These are phyloP conservation scores for Petasospora rhodanensis DNA, from an alignment of 1,139 yeast genomes.

Conservation along the genomic window DNA sequence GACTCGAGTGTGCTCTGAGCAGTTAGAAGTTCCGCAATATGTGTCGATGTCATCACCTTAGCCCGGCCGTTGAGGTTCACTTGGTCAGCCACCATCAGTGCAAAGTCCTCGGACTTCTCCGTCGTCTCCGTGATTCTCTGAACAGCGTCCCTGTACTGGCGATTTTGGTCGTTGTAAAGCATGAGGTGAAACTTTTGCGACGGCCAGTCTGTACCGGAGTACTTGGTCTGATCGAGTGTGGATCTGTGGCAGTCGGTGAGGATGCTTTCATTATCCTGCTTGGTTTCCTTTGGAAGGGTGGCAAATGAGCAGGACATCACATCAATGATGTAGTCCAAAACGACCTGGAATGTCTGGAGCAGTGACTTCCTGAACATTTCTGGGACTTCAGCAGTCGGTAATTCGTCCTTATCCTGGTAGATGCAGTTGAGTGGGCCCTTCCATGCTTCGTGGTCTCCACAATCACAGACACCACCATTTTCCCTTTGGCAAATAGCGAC, in stretches of 20 bases:
- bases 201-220: slow-evolving; percentile 41
- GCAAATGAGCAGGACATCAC: slow-evolving; percentile 42
- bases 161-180: slow-evolving; percentile 74
- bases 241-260: slow-evolving; percentile 29
- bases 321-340: slow-evolving; percentile 74
- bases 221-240: slow-evolving; percentile 32
- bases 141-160: slow-evolving; percentile 71
- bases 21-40: slow-evolving; percentile 45
- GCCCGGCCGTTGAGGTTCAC: slow-evolving; percentile 69
- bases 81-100: slow-evolving; percentile 64
- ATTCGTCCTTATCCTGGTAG: slow-evolving; percentile 24
- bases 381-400: slow-evolving; percentile 30
- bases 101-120: slow-evolving; percentile 60
- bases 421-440: slow-evolving; percentile 49
- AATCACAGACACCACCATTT: slow-evolving; percentile 92
- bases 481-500: slow-evolving; percentile 72
- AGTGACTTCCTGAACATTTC: slow-evolving; percentile 34
- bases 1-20: slow-evolving; percentile 50
- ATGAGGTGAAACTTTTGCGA: slow-evolving; percentile 51
- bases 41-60: slow-evolving; percentile 53
- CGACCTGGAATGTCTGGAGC: slow-evolving; percentile 43
- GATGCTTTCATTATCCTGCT: slow-evolving; percentile 15
- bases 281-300: slow-evolving; percentile 16
- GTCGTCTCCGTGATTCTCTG: slow-evolving; percentile 63
- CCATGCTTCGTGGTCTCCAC: slow-evolving; percentile 91